Evolutionary conservation across 805 yeast genomes (phyloP), one percentile per base, ranked within the genome.

Genomic region (Phaffomyces antillensis): DNA sequence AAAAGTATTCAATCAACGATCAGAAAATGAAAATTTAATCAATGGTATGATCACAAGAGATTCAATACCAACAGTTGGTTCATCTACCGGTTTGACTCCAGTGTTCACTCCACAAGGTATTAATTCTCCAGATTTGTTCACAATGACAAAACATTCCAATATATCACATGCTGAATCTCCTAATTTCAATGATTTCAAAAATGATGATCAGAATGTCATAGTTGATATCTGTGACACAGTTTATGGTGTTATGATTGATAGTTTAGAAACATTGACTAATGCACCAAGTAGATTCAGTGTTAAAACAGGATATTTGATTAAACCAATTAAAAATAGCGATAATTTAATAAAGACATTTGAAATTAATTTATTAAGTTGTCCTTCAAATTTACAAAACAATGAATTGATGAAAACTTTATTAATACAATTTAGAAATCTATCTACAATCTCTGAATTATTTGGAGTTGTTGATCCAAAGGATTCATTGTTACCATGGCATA

Each of bases 261-360:
- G 73, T 18, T 75, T 88, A 0, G 73, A 81, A 37, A 86, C 90
- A 3, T 65, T 86, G 17, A 75, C 85, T 35, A 83, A 81, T 52
- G 81, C 86, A 17, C 84, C 86, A 9, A 79, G 81, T 20, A 67
- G 90, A 41, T 67, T 82, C 42, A 84, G 90, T 3, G 75, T 83
- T 54, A 77, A 79, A 49, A 78, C 86, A 2, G 93, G 93, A 0
- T 84, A 79, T 48, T 60, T 86, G 43, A 54, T 82, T 8, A 79
- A 75, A 46, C 70, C 70, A 31, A 42, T 59, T 23, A 37, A 42
- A 11, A 44, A 61, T 39, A 53, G 54, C 28, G 54, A 62, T 30
- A 55, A 65, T 26, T 49, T 52, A 6, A 44, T 69, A 37, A 59
- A 63, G 12, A 58, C 75, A 5, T 73, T 79, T 49, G 93, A 85